Evolutionary conservation across 2,329 filamentous ascomycete genomes (phyloP).

Genomic region (Cladosporium sp.): DNA sequence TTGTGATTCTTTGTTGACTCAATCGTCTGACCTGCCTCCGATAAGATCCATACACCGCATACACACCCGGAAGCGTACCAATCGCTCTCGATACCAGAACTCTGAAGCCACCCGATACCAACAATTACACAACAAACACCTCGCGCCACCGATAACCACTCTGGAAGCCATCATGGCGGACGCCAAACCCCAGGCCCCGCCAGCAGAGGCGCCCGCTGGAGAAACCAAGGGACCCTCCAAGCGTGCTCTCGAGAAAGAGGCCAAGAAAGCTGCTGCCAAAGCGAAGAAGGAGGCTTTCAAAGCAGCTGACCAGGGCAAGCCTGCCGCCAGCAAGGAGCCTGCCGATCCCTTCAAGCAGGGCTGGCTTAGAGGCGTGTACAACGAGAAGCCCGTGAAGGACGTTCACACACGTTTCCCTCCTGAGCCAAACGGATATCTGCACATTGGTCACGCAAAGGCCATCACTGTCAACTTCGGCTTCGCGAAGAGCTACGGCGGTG

Average conservation of each 20-base stretch:
- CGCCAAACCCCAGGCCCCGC: slow-evolving; percentile 22
- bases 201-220: slow-evolving; percentile 21
- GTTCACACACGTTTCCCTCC: slow-evolving; percentile 54
- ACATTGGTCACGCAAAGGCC: slow-evolving; percentile 92
- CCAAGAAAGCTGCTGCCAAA: slow-evolving; percentile 52
- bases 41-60: background rate
- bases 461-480: slow-evolving; percentile 97
- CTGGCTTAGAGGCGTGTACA: slow-evolving; percentile 52
- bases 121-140: background rate
- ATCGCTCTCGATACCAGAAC: background rate
- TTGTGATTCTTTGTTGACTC: slow-evolving; percentile 15
- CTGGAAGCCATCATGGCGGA: slow-evolving; percentile 33
- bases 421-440: slow-evolving; percentile 85
- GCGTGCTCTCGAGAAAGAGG: slow-evolving; percentile 50
- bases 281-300: slow-evolving; percentile 44
- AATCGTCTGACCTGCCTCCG: background rate
- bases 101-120: background rate
- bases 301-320: slow-evolving; percentile 32
- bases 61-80: background rate
- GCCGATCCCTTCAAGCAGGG: slow-evolving; percentile 52
- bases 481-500: slow-evolving; percentile 77
- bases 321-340: slow-evolving; percentile 38
- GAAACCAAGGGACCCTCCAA: slow-evolving; percentile 44
- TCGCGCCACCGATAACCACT: background rate
- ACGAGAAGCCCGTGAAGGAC: slow-evolving; percentile 49